Evolutionary conservation across 1,284 basidiomycete species (phyloP), one percentile per base, ranked within the genome.

Genomic region (Pisolithus thermaeus): DNA sequence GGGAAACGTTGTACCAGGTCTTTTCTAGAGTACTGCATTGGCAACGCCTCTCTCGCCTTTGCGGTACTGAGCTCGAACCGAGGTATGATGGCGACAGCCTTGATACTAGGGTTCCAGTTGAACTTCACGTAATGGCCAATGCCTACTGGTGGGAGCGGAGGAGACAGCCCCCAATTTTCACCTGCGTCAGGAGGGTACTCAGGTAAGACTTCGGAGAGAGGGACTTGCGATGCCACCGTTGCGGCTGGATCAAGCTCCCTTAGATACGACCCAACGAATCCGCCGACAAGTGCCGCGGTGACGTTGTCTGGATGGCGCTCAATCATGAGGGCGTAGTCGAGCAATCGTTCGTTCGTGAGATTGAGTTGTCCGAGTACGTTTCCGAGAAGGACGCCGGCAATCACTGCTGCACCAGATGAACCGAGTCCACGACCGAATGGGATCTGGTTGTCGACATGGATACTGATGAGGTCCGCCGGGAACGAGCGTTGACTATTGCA

Each of bases 301-400:
- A 99, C 96, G 68, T 99, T 99, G 73, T 99, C 97, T 7, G 97
- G 97, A 69, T 99, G 97, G 9, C 97, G 82, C 71, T 99, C 97
- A 61, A 99, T 95, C 97, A 99, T 99, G 52, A 99, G 79, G 1
- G 97, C 95, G 66, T 93, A 96, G 71, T 99, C 97, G 52, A 99
- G 81, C 60, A 97, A 76, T 27, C 97, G 83, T 47, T 79, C 79
- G 30, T 71, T 76, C 16, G 86, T 66, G 12, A 99, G 80, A 23
- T 77, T 66, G 54, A 99, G 78, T 46, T 81, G 59, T 14, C 92
- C 96, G 12, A 99, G 75, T 18, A 84, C 78, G 67, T 95, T 83
- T 38, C 89, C 97, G 44, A 99, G 80, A 36, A 97, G 76, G 23
- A 97, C 90, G 42, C 97, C 97, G 0, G 94, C 96, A 60, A 99